Base-by-base conservation (phyloP, 176 grass and related monocot genomes). In the Pontederia paniculata region DNA sequence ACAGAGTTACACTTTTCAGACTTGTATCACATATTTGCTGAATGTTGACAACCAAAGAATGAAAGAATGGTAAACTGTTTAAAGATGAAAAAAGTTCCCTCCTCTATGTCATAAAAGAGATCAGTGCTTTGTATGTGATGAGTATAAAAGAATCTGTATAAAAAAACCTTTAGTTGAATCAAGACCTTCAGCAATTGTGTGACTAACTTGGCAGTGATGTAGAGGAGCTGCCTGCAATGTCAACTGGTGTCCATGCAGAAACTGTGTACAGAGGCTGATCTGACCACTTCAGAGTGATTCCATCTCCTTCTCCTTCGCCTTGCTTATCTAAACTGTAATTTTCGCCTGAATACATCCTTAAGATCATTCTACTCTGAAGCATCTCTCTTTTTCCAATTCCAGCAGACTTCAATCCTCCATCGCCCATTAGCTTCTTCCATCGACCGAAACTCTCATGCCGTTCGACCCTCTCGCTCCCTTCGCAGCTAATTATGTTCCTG, bases 201-300 rank as follows among this genome's bases (percentile, higher is more conserved):
- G 17, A 59, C 13, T 71, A 67, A 37, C 51, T 51, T 28, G 55
- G 44, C 7, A 63, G 79, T 67, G 77, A 51, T 23, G 82, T 67
- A 69, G 78, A 73, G 55, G 77, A 79, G 45, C 72, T 83, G 23
- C 75, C 78, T 47, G 70, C 76, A 53, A 49, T 62, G 37, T 94
- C 80, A 63, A 9, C 43, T 52, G 60, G 76, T 44, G 73, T 46
- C 88, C 88, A 94, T 45, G 88, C 83, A 17, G 88, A 81, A 22
- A 97, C 83, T 21, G 93, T 97, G 71, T 91, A 97, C n/a, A 97
- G 63, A 37, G 80, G 48, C 65, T 77, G 80, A 18, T 84, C 75
- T 17, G 74, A 11, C 93, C 93, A 97, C 45, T 52, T 73, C 43
- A 97, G 86, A 73, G 80, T 97, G 44, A 97, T 77, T 18, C 77